Base-by-base conservation (phyloP, 129 eudicot genomes). In the Lactuca sativa region DNA sequence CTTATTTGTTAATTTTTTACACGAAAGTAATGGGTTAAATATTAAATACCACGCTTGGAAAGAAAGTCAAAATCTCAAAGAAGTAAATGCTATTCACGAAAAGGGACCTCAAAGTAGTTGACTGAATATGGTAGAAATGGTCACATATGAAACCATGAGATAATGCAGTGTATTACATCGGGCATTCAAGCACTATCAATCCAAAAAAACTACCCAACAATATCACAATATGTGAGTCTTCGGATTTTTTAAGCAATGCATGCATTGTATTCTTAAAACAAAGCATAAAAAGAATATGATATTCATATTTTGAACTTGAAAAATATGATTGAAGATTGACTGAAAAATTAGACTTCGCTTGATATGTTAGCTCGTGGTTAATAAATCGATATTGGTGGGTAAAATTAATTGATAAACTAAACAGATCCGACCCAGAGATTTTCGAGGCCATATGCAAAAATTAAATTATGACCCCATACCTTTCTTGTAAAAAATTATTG, bases 71-170 rank as follows among this genome's bases (percentile, higher is more conserved):
- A 13, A 44, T 47, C 40, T 65, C 30, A 18, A 6, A 10, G 3
- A 47, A 25, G 59, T 60, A 71, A 71, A 47, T 71, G 60, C 59
- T 15, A 47, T 60, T 59, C 53, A 72, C 34, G 76, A 72, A 49
- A 60, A 30, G 70, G 67, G 67, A 32, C 67, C 54, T 59, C 14
- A 59, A 52, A 41, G 60, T 71, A 33, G 68, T 71, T 71, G 76
- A 60, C 76, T 59, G 60, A 47, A 48, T 72, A 61, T 49, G 77
- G 69, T 47, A 60, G 60, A 47, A 48, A 59, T 71, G 76, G 33
- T 61, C 40, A 72, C 62, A 49, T 18, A 61, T 61, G 77, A 60
- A 25, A 43, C 41, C 38, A 72, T 72, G 8, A 71, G 7, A 47
- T 59, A 59, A 71, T 70, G 57, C 44, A 16, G 33, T 70, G 44